A percentile compares a stretch with the other conserved stretches of the same genome.
phyloP scores from a whole-genome alignment of 345 rosid genomes.

The Moringa oleifera region DNA sequence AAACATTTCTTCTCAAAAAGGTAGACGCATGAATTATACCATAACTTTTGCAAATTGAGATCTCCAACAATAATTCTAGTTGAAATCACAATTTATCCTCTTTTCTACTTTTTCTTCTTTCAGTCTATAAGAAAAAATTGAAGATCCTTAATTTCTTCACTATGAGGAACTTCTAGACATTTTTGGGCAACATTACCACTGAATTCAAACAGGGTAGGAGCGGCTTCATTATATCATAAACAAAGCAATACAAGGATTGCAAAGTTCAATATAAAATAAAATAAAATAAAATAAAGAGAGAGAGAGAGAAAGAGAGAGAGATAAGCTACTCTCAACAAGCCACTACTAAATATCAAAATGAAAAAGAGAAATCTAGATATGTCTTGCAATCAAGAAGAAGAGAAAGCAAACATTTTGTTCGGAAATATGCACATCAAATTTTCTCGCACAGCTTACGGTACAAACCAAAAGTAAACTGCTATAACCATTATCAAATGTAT shows the following conservation, averaged over 20 bases:
- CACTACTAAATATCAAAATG: too few relatives aligned
- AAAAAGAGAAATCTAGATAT: too few relatives aligned
- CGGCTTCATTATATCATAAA: background rate
- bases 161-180: too few relatives aligned
- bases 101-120: background rate
- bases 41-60: background rate
- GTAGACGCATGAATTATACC: too few relatives aligned
- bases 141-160: background rate
- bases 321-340: too few relatives aligned
- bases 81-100: background rate
- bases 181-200: background rate
- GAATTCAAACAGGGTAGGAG: background rate
- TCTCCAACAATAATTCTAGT: background rate
- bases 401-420: background rate
- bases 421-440: background rate
- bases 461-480: background rate
- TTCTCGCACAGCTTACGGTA: background rate
- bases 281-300: too few relatives aligned
- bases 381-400: background rate
- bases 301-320: too few relatives aligned
- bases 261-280: too few relatives aligned
- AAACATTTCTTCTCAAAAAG: background rate
- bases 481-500: background rate
- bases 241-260: background rate
- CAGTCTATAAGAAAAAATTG: too few relatives aligned